Evolutionary conservation across 352 stramenopile genomes (phyloP), one percentile per base, ranked within the genome.

Genomic region (Phytophthora pinifolia): DNA sequence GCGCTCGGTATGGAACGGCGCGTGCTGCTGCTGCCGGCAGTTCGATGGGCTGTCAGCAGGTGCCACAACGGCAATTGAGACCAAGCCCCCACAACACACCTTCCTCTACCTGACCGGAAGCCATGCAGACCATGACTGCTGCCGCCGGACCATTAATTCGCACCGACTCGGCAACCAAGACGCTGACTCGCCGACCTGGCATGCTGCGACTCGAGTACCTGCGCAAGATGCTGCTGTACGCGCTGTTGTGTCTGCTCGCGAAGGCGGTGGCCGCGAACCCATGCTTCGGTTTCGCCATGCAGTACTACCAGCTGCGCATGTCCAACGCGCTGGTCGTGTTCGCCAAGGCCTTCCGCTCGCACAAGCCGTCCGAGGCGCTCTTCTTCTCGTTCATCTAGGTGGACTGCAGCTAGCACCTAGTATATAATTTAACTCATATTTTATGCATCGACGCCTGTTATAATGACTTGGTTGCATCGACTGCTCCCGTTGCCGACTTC

Each of bases 351-450:
- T 65, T 65, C 15, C 57, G 49, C 22, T 66, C 37, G 50, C 51
- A 13, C 9, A 37, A 39, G 15, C 12, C 59, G 36, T 62, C 44
- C 18, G 52, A 67, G 25, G 59, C 59, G 33, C 52, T 62, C 9
- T 67, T 58, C 52, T 57, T 67, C 45, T 67, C 59, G 8, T 67
- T 67, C 39, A 45, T 62, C 37, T 67, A 53, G 33, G 34, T 15
- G 6, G 33, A 1, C 36, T n/a, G n/a, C n/a, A n/a, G n/a, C n/a
- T n/a, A n/a, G n/a, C n/a, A n/a, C n/a, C n/a, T n/a, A n/a, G n/a
- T n/a, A n/a, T n/a, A n/a, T n/a, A n/a, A n/a, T n/a, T n/a, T n/a
- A n/a, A n/a, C n/a, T n/a, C n/a, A n/a, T n/a, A n/a, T n/a, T n/a
- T n/a, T n/a, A n/a, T n/a, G n/a, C n/a, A n/a, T n/a, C n/a, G n/a